Evolutionary conservation across 2,329 filamentous ascomycete species (phyloP).

Genomic region (Orbilia brochopaga): DNA sequence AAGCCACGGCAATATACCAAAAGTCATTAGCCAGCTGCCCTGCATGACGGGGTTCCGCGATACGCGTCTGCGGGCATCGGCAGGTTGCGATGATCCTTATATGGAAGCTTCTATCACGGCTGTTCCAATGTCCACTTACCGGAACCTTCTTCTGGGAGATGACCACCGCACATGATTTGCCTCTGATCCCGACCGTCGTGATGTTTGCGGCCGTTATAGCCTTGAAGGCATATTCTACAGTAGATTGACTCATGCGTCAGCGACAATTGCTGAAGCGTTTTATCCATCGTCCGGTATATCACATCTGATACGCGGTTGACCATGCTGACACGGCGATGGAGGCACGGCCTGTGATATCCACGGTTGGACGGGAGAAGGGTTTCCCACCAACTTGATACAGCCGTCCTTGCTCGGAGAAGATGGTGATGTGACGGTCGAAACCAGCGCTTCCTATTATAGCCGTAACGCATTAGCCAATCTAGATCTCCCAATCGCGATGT

Average conservation of each 20-base stretch:
- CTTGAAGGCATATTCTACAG: slow-evolving; percentile 98
- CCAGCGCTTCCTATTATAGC: slow-evolving; percentile 73
- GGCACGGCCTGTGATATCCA: slow-evolving; percentile 22
- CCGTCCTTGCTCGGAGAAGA: slow-evolving; percentile 98
- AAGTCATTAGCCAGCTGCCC: slow-evolving; percentile 46
- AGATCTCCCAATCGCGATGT: background rate
- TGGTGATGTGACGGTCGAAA: slow-evolving; percentile 98
- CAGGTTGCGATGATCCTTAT: slow-evolving; percentile 54
- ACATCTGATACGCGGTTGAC: slow-evolving; percentile 34
- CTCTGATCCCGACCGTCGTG: slow-evolving; percentile 92
- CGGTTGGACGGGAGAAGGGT: slow-evolving; percentile 20
- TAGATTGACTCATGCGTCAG: slow-evolving; percentile 38
- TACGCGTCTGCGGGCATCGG: background rate
- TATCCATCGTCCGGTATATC: slow-evolving; percentile 17
- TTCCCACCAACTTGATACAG: slow-evolving; percentile 98
- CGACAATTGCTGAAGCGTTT: slow-evolving; percentile 21
- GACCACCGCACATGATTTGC: slow-evolving; percentile 96
- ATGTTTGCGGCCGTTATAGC: slow-evolving; percentile 97
- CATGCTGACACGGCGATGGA: slow-evolving; percentile 29
- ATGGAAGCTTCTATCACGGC: slow-evolving; percentile 12
- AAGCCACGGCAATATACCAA: slow-evolving; percentile 34
- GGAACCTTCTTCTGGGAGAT: slow-evolving; percentile 99
- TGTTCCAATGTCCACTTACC: slow-evolving; percentile 65
- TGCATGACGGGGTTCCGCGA: slow-evolving; percentile 21
- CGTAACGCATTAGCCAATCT: slow-evolving; percentile 21